Conservation (phyloP, 2,329 filamentous ascomycete species). For the Orbilia brochopaga region DNA sequence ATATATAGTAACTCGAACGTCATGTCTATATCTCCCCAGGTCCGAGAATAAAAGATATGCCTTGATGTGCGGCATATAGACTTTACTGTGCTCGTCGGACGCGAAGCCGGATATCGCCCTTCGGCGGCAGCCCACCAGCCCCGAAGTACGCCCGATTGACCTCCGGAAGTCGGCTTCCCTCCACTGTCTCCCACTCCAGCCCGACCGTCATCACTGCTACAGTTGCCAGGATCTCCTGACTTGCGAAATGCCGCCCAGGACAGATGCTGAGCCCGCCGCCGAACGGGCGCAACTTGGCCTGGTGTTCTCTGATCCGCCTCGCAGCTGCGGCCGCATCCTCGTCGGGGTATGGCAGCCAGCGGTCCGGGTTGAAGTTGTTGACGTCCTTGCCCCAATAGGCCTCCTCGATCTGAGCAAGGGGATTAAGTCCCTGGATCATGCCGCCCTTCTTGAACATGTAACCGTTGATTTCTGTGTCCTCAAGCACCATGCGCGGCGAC, state of each 20-base stretch:
- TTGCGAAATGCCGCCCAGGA: conserved; percentile 37
- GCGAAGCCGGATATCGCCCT: conserved; percentile 23
- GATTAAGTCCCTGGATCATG: conserved; percentile 30
- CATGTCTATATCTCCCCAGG: not conserved
- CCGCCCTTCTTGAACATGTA: conserved; percentile 44
- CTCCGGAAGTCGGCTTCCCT: conserved; percentile 15
- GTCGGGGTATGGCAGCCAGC: conserved; percentile 31
- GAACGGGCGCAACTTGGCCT: conserved; percentile 25
- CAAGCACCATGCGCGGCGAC: conserved; percentile 36
- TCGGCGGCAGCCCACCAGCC: conserved; percentile 23
- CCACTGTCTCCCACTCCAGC: conserved; percentile 39
- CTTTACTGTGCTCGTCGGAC: conserved; percentile 6
- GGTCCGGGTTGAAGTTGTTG: conserved; percentile 23
- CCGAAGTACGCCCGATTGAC: conserved; percentile 22
- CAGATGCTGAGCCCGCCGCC: conserved; percentile 33
- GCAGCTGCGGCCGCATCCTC: conserved; percentile 16
- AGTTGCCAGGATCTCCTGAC: conserved; percentile 34
- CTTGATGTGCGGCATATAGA: too few species aligned
- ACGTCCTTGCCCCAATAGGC: conserved; percentile 40
- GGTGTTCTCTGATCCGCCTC: conserved; percentile 26
- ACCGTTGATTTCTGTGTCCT: conserved; percentile 43
- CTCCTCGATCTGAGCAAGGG: conserved; percentile 27
- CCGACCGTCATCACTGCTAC: conserved; percentile 24
- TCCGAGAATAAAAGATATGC: too few species aligned
- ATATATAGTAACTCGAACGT: too few species aligned